phyloP scores from a whole-genome alignment of 78 protist species.

The Speleostelium caveatum region DNA sequence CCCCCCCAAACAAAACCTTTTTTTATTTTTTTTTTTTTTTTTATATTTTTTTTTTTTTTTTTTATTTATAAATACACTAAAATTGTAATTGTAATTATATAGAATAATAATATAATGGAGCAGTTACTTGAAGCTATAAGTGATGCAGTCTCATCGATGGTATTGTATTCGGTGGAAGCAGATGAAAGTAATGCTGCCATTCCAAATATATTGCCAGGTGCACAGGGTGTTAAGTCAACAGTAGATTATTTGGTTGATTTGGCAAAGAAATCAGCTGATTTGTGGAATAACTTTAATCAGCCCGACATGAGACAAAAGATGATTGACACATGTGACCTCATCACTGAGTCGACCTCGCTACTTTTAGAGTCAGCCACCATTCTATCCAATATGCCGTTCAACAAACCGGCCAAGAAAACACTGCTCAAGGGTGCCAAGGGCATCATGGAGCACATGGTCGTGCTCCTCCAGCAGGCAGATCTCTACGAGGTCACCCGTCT shows the following conservation, averaged over 20 bases:
- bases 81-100: neutral
- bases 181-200: conserved; percentile 78
- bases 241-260: conserved; percentile 71
- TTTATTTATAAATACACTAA: too few relatives aligned
- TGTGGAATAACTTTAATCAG: conserved; percentile 74
- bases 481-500: conserved; percentile 67
- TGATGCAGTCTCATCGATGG: conserved; percentile 81
- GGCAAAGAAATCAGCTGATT: conserved; percentile 38
- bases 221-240: conserved; percentile 63
- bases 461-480: conserved; percentile 73
- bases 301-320: conserved; percentile 58
- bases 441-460: conserved; percentile 78
- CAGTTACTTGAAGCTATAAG: conserved; percentile 75
- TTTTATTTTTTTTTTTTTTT: too few relatives aligned
- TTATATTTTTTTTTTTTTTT: too few relatives aligned
- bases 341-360: conserved; percentile 28
- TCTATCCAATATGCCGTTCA: conserved; percentile 75
- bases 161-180: conserved; percentile 73
- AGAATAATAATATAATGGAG: conserved; percentile 35
- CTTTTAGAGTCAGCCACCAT: conserved; percentile 60
- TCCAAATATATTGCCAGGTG: conserved; percentile 79
- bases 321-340: conserved; percentile 48
- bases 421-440: conserved; percentile 68
- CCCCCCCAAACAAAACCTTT: too few relatives aligned
- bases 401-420: conserved; percentile 65